Evolutionary conservation across 1,284 basidiomycete genomes (phyloP).

Genomic region (Exobasidium cylindrosporum): DNA sequence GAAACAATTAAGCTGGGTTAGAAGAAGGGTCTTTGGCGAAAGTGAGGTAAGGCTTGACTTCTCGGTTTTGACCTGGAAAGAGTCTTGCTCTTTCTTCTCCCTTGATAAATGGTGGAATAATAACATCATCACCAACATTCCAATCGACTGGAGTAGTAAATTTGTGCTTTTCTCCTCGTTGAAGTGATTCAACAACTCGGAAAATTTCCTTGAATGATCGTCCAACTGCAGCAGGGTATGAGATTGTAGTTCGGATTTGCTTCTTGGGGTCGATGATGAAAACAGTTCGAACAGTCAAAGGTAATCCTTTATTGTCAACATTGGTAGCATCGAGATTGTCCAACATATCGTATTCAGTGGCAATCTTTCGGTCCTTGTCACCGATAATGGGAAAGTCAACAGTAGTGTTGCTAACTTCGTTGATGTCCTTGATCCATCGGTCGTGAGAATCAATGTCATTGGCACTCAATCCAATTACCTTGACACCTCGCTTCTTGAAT

Average conservation of each 20-base stretch:
- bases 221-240: slow-evolving; percentile 66
- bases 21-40: slow-evolving; percentile 55
- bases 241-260: slow-evolving; percentile 62
- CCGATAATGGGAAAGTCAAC: slow-evolving; percentile 95
- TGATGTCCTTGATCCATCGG: slow-evolving; percentile 81
- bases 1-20: background rate
- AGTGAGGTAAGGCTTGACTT: slow-evolving; percentile 60
- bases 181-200: slow-evolving; percentile 79
- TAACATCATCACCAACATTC: slow-evolving; percentile 88
- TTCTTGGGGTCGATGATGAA: slow-evolving; percentile 54
- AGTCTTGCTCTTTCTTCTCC: slow-evolving; percentile 80
- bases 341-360: slow-evolving; percentile 81
- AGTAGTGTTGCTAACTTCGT: slow-evolving; percentile 70
- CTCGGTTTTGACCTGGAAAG: slow-evolving; percentile 65
- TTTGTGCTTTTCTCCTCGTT: slow-evolving; percentile 74
- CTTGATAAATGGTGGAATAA: slow-evolving; percentile 82
- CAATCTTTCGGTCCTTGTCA: slow-evolving; percentile 80
- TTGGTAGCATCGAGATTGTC: slow-evolving; percentile 93
- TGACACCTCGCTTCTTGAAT: slow-evolving; percentile 82
- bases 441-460: slow-evolving; percentile 78
- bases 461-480: slow-evolving; percentile 73
- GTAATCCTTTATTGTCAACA: slow-evolving; percentile 78
- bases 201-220: slow-evolving; percentile 74
- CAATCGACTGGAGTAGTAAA: slow-evolving; percentile 79
- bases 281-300: slow-evolving; percentile 72